These are phyloP conservation scores for Ochromonas danica DNA, from an alignment of 108 stramenopile species.

Conservation along the genomic window DNA sequence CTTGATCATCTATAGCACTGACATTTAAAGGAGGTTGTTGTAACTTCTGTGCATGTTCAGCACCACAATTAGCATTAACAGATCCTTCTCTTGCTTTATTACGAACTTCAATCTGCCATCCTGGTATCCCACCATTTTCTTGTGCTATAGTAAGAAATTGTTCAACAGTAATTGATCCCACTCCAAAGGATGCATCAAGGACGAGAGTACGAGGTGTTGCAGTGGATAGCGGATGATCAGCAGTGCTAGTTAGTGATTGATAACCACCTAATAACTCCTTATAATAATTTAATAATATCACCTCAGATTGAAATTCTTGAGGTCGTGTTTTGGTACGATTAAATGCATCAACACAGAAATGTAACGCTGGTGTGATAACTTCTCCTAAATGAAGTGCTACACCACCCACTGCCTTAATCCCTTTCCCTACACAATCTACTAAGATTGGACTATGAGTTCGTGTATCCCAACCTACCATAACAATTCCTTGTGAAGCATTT, in stretches of 20 bases:
- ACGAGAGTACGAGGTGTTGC: neutral
- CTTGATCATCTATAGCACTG: neutral
- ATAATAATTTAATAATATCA: neutral
- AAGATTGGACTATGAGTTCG: constrained; percentile 73
- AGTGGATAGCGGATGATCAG: neutral
- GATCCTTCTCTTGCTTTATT: constrained; percentile 66
- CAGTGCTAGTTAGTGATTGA: neutral
- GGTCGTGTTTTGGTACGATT: neutral
- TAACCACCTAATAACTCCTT: neutral
- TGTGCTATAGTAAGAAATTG: neutral
- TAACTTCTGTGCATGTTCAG: constrained; percentile 89
- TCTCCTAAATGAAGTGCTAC: constrained; percentile 73
- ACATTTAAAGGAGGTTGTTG: constrained; percentile 59
- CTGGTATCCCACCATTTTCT: neutral
- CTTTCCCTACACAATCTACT: constrained; percentile 54
- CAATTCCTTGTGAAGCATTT: constrained; percentile 7
- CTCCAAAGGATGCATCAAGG: constrained; percentile 26
- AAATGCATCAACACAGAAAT: constrained; percentile 76
- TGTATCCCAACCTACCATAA: constrained; percentile 79
- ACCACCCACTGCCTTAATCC: constrained; percentile 65
- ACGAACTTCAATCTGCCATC: constrained; percentile 4
- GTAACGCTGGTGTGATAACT: constrained; percentile 87
- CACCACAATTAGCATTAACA: constrained; percentile 85
- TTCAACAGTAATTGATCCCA: constrained; percentile 5
- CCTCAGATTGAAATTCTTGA: neutral